Base-by-base conservation (phyloP, 2,329 filamentous ascomycete genomes). In the Aphanocladium album region DNA sequence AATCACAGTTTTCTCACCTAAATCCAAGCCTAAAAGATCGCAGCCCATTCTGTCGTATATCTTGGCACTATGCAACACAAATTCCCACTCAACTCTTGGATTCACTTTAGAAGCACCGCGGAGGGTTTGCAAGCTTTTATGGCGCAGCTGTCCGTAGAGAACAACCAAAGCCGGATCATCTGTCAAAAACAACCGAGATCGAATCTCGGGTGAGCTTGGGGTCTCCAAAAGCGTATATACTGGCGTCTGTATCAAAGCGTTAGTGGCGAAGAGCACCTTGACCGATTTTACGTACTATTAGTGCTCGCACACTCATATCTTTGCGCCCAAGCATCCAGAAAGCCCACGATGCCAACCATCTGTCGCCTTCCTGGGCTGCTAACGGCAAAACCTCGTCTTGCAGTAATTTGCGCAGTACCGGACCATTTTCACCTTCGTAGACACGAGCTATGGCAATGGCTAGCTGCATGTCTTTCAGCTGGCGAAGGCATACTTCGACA, bases 311-410 rank as follows among this genome's bases (percentile, higher is more conserved):
- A 6, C 93, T 90, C 80, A 92, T 89, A 66, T 96, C 90, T 62
- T 88, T 85, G 64, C 89, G 84, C 41, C 86, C 86, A 5, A 98
- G 80, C 82, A 96, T 90, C 89, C 91, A 96, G 71, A 96, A 96
- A 2, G 91, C 90, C 95, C 95, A 99, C 0, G 90, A 95, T 12
- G 93, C 90, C 62, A 96, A 84, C 93, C 95, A 99, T 61, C 93
- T 83, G 70, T 99, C 93, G 2, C 91, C 91, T 64, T 93, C 87
- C 45, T 86, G 82, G 0, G 89, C 86, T 19, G 95, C 95, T 63
- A 90, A 76, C 0, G 87, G 84, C 0, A 98, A 79, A 1, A 98
- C 84, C 63, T 89, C 89, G 12, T 96, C 89, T 67, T 90, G 85
- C 1, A 99, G 78, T 9, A 99, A 80, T 60, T 84, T 85, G 27